phyloP scores from a whole-genome alignment of 106 monocot genomes.

The Vanilla planifolia region DNA sequence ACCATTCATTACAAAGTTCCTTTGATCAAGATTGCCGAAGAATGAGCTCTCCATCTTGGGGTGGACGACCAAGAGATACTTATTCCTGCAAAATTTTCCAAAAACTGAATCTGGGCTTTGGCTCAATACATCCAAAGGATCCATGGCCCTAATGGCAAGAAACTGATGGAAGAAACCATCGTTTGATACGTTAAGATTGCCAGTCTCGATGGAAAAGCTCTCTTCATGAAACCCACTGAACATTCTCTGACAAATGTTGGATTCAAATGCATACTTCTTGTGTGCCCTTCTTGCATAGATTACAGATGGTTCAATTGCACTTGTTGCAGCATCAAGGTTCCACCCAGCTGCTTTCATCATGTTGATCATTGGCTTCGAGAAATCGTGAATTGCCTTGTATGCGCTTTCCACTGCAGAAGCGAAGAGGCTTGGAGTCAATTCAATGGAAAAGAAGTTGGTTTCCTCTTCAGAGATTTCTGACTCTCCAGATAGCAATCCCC shows the following conservation, averaged over 20 bases:
- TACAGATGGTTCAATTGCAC: constrained; percentile 17
- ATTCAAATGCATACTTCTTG: constrained; percentile 84
- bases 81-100: constrained; percentile 52
- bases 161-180: constrained; percentile 30
- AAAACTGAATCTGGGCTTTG: constrained; percentile 56
- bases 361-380: constrained; percentile 63
- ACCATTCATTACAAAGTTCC: constrained; percentile 33
- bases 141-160: constrained; percentile 34
- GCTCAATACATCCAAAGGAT: constrained; percentile 58
- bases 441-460: constrained; percentile 22
- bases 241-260: constrained; percentile 54
- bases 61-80: constrained; percentile 46
- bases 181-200: constrained; percentile 8
- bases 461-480: neutral
- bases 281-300: constrained; percentile 49
- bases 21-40: constrained; percentile 72
- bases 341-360: constrained; percentile 77
- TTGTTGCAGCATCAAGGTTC: constrained; percentile 46
- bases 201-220: constrained; percentile 19
- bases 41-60: constrained; percentile 65
- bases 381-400: constrained; percentile 65
- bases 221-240: constrained; percentile 18
- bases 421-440: constrained; percentile 35
- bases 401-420: constrained; percentile 24
- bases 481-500: constrained; percentile 13